Percentiles rank a stretch among this genome's conserved stretches.
Conservation (phyloP, 495 filamentous ascomycete species). For the Lophiostoma macrostomum region DNA sequence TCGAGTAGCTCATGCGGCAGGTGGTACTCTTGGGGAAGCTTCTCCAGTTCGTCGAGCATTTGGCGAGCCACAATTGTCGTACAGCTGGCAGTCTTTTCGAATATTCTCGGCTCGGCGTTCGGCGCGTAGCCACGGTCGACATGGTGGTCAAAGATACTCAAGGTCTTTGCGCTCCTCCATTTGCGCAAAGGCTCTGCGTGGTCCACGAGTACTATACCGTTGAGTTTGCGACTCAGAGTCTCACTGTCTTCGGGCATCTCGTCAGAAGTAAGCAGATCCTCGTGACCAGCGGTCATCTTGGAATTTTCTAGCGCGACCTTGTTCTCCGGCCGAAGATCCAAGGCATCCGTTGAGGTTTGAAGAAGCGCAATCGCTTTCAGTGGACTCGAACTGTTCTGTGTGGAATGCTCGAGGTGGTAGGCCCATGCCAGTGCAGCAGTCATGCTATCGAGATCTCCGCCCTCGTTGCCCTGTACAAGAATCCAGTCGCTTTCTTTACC, state of each 20-base stretch:
- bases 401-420: constrained; percentile 34
- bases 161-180: constrained; percentile 30
- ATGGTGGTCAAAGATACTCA: constrained; percentile 37
- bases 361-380: constrained; percentile 35
- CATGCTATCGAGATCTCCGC: constrained; percentile 33
- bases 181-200: constrained; percentile 29
- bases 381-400: constrained; percentile 26
- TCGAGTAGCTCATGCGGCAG: constrained; percentile 36
- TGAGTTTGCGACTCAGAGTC: constrained; percentile 27
- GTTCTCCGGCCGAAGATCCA: constrained; percentile 36
- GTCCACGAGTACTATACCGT: constrained; percentile 33
- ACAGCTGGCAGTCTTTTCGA: constrained; percentile 33
- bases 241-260: constrained; percentile 35
- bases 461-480: constrained; percentile 33
- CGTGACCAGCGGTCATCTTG: constrained; percentile 29
- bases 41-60: constrained; percentile 36
- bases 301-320: constrained; percentile 31
- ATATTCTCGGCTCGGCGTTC: constrained; percentile 31
- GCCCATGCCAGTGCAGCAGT: constrained; percentile 33
- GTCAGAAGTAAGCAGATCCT: constrained; percentile 32
- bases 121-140: constrained; percentile 25
- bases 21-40: constrained; percentile 32
- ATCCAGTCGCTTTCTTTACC: constrained; percentile 29
- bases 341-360: constrained; percentile 28
- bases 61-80: constrained; percentile 32